Evolutionary conservation across 1,139 yeast genomes (phyloP).

Genomic region (Yamadazyma oceani): DNA sequence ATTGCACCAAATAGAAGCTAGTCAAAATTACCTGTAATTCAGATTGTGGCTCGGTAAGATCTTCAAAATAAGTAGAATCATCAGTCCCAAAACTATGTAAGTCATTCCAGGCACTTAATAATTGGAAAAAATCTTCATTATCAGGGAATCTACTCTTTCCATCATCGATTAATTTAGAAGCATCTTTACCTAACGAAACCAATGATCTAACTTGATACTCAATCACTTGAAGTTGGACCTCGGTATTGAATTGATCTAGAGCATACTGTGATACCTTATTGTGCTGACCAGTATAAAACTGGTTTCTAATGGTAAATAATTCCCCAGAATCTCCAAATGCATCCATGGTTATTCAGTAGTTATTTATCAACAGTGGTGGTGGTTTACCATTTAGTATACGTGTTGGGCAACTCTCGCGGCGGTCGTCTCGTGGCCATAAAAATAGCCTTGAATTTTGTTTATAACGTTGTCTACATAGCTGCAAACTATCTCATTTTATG

Average conservation of each 20-base stretch:
- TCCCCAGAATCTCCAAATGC: constrained; percentile 42
- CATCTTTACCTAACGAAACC: constrained; percentile 41
- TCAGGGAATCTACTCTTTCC: constrained; percentile 40
- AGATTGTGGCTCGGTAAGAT: constrained; percentile 30
- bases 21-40: constrained; percentile 47
- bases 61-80: constrained; percentile 40
- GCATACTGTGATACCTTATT: constrained; percentile 34
- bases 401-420: no score
- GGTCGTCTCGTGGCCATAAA: no score
- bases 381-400: no score
- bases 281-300: constrained; percentile 49
- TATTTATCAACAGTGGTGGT: no score
- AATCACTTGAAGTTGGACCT: constrained; percentile 39
- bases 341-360: constrained; percentile 25
- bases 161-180: constrained; percentile 38
- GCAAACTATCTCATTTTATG: no score
- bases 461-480: not conserved
- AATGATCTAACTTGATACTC: constrained; percentile 46
- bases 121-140: constrained; percentile 37
- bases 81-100: constrained; percentile 43
- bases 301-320: constrained; percentile 44
- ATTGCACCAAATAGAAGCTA: constrained; percentile 40
- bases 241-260: constrained; percentile 35
- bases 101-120: constrained; percentile 45
- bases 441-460: no score